phyloP scores from a whole-genome alignment of 345 rosid species.

The Eucalyptus tenuipes region DNA sequence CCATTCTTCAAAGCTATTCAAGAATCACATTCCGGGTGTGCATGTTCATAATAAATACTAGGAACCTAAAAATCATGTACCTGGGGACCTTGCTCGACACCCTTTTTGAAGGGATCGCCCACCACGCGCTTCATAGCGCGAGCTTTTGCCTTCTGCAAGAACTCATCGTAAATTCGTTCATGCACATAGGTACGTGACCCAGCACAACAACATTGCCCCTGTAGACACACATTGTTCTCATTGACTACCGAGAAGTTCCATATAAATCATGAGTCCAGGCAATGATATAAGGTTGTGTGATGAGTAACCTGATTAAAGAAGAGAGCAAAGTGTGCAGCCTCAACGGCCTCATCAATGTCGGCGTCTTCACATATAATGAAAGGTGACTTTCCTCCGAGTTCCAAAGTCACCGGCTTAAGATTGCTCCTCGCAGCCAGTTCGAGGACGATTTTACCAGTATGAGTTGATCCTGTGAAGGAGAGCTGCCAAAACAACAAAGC shows the following conservation, averaged over 20 bases:
- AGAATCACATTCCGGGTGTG: not conserved
- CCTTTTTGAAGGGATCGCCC: not conserved
- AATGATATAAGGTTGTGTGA: not conserved
- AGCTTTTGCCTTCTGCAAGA: not conserved
- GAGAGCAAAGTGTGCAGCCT: constrained; percentile 75
- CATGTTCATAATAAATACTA: not conserved
- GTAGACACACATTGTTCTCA: not conserved
- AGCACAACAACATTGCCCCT: constrained; percentile 97
- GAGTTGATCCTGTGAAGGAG: constrained; percentile 89
- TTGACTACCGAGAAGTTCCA: not conserved
- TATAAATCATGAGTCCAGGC: not conserved
- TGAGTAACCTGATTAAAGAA: constrained; percentile 70
- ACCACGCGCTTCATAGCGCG: not conserved
- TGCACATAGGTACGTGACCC: constrained; percentile 92
- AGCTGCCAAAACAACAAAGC: constrained; percentile 21
- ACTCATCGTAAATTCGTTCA: constrained; percentile 58
- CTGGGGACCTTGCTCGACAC: not conserved
- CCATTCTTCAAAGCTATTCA: not conserved
- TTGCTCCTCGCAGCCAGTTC: constrained; percentile 79
- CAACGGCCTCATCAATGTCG: constrained; percentile 78
- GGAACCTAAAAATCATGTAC: not conserved
- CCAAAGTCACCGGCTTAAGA: constrained; percentile 87
- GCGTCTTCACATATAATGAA: constrained; percentile 86
- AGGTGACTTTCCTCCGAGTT: constrained; percentile 97
- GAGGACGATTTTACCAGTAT: constrained; percentile 51